phyloP scores from a whole-genome alignment of 352 stramenopile species.

The Globisporangium iwayamae region DNA sequence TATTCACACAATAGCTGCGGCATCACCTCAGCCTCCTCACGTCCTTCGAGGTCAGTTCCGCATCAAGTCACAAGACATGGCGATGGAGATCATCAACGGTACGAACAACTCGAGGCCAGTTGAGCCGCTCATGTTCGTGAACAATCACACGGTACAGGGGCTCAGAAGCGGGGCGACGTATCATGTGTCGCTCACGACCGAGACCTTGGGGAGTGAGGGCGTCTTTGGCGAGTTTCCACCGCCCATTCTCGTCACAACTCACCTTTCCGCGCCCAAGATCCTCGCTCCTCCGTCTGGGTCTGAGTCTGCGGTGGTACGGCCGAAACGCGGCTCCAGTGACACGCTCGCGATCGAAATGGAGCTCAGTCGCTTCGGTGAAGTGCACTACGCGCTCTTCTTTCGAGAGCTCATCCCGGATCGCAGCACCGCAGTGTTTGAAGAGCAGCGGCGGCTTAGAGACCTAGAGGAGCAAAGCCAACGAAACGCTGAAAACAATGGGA shows the following conservation, averaged over 20 bases:
- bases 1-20: not conserved
- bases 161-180: slow-evolving; percentile 56
- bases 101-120: slow-evolving; percentile 68
- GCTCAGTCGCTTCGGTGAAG: slow-evolving; percentile 55
- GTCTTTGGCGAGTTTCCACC: slow-evolving; percentile 76
- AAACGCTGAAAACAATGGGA: slow-evolving; percentile 1
- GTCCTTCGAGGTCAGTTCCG: slow-evolving; percentile 45
- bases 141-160: slow-evolving; percentile 44
- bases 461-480: slow-evolving; percentile 17
- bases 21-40: slow-evolving; percentile 23
- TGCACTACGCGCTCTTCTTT: slow-evolving; percentile 79
- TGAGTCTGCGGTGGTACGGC: slow-evolving; percentile 19
- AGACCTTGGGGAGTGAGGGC: slow-evolving; percentile 51
- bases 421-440: slow-evolving; percentile 18
- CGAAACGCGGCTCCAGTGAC: slow-evolving; percentile 38
- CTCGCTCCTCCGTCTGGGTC: not conserved
- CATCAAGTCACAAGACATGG: slow-evolving; percentile 37
- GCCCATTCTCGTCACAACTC: slow-evolving; percentile 63
- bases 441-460: not conserved
- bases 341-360: slow-evolving; percentile 51
- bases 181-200: slow-evolving; percentile 73
- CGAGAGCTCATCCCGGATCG: slow-evolving; percentile 41
- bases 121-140: slow-evolving; percentile 52
- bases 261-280: slow-evolving; percentile 43
- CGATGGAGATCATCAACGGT: slow-evolving; percentile 65